A percentile compares a stretch with the other conserved stretches of the same genome.
Conservation (phyloP, 2,329 filamentous ascomycete species). For the Colletotrichum magnum region DNA sequence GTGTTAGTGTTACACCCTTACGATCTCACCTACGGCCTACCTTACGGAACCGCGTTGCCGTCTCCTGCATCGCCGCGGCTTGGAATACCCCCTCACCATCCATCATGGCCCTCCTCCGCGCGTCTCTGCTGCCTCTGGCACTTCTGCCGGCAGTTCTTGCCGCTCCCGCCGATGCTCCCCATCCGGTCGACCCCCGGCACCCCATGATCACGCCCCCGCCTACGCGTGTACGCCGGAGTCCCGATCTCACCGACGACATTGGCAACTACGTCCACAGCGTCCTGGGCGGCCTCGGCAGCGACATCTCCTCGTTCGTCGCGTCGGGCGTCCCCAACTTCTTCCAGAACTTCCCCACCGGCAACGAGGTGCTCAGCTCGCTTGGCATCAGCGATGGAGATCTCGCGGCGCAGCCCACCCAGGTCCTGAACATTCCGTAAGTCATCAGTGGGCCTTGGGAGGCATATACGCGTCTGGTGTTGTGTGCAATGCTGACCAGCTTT, state of each 20-base stretch:
- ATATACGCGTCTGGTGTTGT: not conserved
- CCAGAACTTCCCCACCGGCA: slow-evolving; percentile 74
- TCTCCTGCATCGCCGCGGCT: too few species aligned
- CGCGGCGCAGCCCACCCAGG: slow-evolving; percentile 75
- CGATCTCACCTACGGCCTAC: not conserved
- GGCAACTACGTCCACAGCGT: slow-evolving; percentile 66
- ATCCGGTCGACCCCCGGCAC: slow-evolving; percentile 34
- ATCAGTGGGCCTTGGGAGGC: slow-evolving; percentile 33
- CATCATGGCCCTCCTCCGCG: slow-evolving; percentile 27
- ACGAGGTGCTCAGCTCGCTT: slow-evolving; percentile 71
- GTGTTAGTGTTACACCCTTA: not conserved
- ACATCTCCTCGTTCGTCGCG: slow-evolving; percentile 71
- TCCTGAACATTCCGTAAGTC: slow-evolving; percentile 76
- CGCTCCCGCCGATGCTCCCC: slow-evolving; percentile 37
- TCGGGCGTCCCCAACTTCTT: slow-evolving; percentile 78
- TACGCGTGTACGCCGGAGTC: slow-evolving; percentile 26
- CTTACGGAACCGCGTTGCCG: not conserved
- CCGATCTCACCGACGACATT: slow-evolving; percentile 56
- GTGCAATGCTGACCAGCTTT: slow-evolving; percentile 28
- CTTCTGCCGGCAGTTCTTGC: slow-evolving; percentile 39
- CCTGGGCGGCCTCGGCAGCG: slow-evolving; percentile 65
- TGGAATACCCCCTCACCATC: not conserved
- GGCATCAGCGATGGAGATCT: slow-evolving; percentile 72
- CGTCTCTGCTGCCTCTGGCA: slow-evolving; percentile 27
- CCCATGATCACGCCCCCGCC: slow-evolving; percentile 47